Conservation (phyloP, 2,329 filamentous ascomycete species). For the Paraphaeosphaeria minitans region DNA sequence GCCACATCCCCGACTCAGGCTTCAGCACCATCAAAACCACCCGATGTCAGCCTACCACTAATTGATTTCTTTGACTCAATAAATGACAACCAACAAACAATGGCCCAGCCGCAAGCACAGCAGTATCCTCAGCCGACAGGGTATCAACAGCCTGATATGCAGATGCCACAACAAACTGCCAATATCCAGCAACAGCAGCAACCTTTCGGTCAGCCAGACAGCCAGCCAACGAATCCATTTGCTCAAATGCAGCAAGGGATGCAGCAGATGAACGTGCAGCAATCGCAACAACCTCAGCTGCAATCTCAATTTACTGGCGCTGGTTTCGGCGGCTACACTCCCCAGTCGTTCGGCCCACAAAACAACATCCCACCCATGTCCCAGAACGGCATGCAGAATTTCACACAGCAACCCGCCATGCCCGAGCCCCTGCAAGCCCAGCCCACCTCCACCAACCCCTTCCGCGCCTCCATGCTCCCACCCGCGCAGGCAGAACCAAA, state of each 20-base stretch:
- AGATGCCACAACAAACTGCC: conserved; percentile 52
- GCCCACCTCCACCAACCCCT: conserved; percentile 80
- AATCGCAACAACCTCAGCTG: conserved; percentile 49
- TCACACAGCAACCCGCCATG: conserved; percentile 46
- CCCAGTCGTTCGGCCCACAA: conserved; percentile 60
- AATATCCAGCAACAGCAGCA: conserved; percentile 38
- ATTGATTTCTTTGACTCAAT: conserved; percentile 43
- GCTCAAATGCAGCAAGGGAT: conserved; percentile 79
- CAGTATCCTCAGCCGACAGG: conserved; percentile 40
- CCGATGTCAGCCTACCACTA: conserved; percentile 34
- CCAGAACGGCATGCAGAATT: conserved; percentile 55
- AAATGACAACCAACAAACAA: conserved; percentile 44
- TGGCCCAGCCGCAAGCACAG: conserved; percentile 42
- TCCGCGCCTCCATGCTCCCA: conserved; percentile 84
- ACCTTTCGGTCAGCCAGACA: conserved; percentile 60
- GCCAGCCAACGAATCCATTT: conserved; percentile 88
- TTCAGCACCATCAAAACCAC: conserved; percentile 24
- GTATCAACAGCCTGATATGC: conserved; percentile 27
- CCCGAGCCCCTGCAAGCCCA: conserved; percentile 53
- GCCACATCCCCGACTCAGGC: conserved; percentile 32
- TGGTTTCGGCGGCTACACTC: conserved; percentile 81
- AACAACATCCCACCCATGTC: conserved; percentile 55
- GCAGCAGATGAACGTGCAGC: conserved; percentile 40
- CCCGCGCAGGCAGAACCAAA: conserved; percentile 35
- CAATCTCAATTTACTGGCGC: conserved; percentile 71